Evolutionary conservation across 352 stramenopile genomes (phyloP).

Genomic region (Phytopythium chamaehyphon): DNA sequence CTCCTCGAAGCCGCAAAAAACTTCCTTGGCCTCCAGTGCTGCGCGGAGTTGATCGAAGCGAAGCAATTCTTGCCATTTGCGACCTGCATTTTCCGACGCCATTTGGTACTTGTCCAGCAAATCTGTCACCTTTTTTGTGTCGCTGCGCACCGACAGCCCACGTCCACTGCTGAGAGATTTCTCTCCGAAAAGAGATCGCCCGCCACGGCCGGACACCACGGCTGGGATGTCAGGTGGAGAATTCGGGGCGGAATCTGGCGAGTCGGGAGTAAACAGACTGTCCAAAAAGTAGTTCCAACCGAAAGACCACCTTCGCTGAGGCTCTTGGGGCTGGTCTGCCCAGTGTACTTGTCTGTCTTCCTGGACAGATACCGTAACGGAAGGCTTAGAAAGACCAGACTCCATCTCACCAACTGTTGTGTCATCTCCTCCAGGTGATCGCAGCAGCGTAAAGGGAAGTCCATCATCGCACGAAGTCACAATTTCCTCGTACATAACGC

Average conservation of each 20-base stretch:
- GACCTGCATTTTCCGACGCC: conserved; percentile 45
- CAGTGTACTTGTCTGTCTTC: conserved; percentile 9
- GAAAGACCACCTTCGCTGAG: conserved; percentile 6
- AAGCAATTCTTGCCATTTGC: conserved; percentile 73
- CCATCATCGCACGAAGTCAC: conserved; percentile 44
- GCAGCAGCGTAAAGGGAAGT: conserved; percentile 60
- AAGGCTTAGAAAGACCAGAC: not conserved
- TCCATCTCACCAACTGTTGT: not conserved
- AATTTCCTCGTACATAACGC: conserved; percentile 49
- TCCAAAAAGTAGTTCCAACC: conserved; percentile 54
- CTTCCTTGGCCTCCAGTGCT: conserved; percentile 75
- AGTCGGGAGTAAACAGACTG: conserved; percentile 26
- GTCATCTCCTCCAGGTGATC: conserved; percentile 24
- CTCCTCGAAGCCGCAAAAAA: conserved; percentile 85
- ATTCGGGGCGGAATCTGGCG: not conserved
- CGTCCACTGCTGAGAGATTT: not conserved
- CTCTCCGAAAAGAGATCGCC: not conserved
- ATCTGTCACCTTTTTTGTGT: conserved; percentile 61
- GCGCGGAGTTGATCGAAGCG: conserved; percentile 65
- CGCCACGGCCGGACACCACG: not conserved
- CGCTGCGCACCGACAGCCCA: conserved; percentile 8
- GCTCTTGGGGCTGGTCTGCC: conserved; percentile 3
- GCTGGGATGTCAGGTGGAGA: not conserved
- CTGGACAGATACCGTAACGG: conserved; percentile 24
- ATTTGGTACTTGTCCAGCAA: conserved; percentile 59